Conservation (phyloP, 129 eudicot genomes). For the carrot (Daucus carota) region DNA sequence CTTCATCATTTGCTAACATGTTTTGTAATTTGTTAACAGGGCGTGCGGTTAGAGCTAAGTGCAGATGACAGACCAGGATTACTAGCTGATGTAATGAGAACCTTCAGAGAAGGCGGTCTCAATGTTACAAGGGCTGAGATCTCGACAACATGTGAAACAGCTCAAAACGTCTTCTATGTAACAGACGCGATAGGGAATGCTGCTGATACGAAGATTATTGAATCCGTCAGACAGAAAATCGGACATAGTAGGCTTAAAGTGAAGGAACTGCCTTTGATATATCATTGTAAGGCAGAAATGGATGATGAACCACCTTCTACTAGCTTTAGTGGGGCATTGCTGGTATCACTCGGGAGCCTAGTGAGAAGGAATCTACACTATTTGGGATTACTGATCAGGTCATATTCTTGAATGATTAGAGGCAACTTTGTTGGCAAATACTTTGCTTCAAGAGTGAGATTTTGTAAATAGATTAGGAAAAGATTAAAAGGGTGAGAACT, state of each 20-base stretch:
- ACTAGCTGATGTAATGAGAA: constrained; percentile 56
- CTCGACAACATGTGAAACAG: constrained; percentile 34
- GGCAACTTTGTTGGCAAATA: neutral
- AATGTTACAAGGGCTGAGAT: constrained; percentile 59
- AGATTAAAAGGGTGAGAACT: neutral
- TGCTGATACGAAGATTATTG: constrained; percentile 39
- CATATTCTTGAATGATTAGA: neutral
- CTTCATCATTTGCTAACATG: neutral
- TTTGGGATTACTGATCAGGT: neutral
- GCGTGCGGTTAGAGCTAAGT: constrained; percentile 54
- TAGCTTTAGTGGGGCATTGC: constrained; percentile 46
- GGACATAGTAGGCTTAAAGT: constrained; percentile 40
- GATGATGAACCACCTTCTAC: constrained; percentile 18
- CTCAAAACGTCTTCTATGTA: constrained; percentile 46
- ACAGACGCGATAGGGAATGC: constrained; percentile 51
- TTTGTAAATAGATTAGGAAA: neutral
- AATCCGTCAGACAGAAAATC: constrained; percentile 37
- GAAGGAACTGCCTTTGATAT: constrained; percentile 38
- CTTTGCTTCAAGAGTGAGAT: neutral
- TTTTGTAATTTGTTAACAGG: constrained; percentile 26
- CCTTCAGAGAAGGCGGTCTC: constrained; percentile 55
- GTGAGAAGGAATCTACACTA: neutral
- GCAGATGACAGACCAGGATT: constrained; percentile 38
- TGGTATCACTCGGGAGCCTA: constrained; percentile 49
- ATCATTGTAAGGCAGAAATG: constrained; percentile 24